phyloP scores from a whole-genome alignment of 139 green algal genomes.

The Limnomonas spitsbergensis region DNA sequence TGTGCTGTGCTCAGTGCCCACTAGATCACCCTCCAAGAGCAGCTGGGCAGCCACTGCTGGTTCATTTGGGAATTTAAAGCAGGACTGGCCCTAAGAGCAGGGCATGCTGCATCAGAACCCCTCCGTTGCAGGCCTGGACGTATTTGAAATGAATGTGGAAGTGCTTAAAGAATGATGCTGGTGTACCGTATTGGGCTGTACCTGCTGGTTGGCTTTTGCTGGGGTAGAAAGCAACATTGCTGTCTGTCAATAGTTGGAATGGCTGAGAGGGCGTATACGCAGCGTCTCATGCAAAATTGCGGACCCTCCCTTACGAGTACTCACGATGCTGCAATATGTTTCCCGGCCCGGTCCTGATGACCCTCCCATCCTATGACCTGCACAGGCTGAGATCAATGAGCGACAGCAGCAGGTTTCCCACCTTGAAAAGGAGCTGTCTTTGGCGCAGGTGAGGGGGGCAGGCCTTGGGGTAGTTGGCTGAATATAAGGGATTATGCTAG shows the following conservation, averaged over 20 bases:
- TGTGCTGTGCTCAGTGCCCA: not conserved
- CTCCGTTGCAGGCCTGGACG: no score
- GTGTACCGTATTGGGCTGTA: no score
- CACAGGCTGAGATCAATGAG: slow-evolving; percentile 4
- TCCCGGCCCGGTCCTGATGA: not conserved
- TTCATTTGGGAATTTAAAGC: no score
- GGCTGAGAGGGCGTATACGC: no score
- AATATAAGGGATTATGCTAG: not conserved
- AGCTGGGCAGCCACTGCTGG: not conserved
- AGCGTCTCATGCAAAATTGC: not conserved
- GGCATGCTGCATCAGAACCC: no score
- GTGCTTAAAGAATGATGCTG: no score
- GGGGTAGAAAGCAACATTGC: not conserved
- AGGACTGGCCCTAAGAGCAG: no score
- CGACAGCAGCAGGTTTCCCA: not conserved
- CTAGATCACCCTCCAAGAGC: not conserved
- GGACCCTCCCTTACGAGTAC: not conserved
- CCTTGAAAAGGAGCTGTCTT: not conserved
- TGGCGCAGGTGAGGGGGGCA: not conserved
- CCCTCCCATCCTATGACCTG: not conserved
- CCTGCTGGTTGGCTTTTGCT: no score
- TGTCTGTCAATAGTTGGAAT: no score
- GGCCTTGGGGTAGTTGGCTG: not conserved
- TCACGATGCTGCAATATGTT: not conserved
- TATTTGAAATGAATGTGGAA: no score